Percentiles rank a stretch among this genome's conserved stretches.
phyloP scores from a whole-genome alignment of 192 early-diverging fungal genomes.

The Funneliformis mosseae region DNA sequence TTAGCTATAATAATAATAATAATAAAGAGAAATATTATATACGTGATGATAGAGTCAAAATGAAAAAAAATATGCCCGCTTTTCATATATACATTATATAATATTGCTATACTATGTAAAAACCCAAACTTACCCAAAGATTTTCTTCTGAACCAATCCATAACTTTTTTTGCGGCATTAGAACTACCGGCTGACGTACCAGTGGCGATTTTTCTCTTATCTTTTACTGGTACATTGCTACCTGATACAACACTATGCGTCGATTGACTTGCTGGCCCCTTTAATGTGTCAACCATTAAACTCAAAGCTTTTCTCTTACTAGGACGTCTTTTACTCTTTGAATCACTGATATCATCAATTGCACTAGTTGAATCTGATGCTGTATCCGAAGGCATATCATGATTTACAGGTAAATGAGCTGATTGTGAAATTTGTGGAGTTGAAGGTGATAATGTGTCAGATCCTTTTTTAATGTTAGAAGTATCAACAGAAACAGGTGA shows the following conservation, averaged over 20 bases:
- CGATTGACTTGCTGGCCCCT: background rate
- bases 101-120: conserved; percentile 1
- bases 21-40: background rate
- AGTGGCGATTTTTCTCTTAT: conserved; percentile 18
- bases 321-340: background rate
- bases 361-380: conserved; percentile 14
- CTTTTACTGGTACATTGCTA: conserved; percentile 13
- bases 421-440: background rate
- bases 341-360: conserved; percentile 15
- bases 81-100: background rate
- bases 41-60: background rate
- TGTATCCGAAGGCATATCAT: conserved; percentile 18
- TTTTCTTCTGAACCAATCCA: conserved; percentile 74
- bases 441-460: background rate
- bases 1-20: conserved; percentile 26
- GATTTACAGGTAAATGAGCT: background rate
- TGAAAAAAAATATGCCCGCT: no score
- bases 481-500: background rate
- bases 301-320: conserved; percentile 31
- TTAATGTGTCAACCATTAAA: conserved; percentile 33
- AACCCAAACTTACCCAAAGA: conserved; percentile 45
- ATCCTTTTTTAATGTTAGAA: background rate
- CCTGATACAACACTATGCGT: conserved; percentile 3
- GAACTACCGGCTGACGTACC: conserved; percentile 30
- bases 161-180: conserved; percentile 67